A percentile compares a stretch with the other conserved stretches of the same genome.
Evolutionary conservation across 331 rosid genomes (phyloP).

Genomic region (Quercus lobata): DNA sequence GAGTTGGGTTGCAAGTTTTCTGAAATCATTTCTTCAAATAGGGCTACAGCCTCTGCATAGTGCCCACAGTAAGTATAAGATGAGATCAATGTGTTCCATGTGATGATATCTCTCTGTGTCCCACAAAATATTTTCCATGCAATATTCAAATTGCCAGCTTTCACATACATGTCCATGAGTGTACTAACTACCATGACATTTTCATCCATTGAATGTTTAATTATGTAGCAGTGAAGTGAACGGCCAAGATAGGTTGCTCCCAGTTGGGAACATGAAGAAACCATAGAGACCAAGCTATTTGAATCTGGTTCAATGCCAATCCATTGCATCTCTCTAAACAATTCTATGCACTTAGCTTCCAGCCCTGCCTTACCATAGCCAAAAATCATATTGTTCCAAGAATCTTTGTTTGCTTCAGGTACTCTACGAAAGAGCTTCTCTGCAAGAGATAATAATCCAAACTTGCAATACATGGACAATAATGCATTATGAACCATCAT

Average conservation of each 20-base stretch:
- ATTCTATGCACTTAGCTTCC: slow-evolving; percentile 35
- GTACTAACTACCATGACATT: slow-evolving; percentile 44
- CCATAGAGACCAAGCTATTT: slow-evolving; percentile 40
- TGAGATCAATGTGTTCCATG: slow-evolving; percentile 78
- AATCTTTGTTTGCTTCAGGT: slow-evolving; percentile 30
- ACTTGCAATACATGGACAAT: slow-evolving; percentile 67
- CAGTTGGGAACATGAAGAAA: slow-evolving; percentile 51
- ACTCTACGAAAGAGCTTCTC: slow-evolving; percentile 46
- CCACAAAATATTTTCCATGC: slow-evolving; percentile 48
- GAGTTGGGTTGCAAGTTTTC: slow-evolving; percentile 46
- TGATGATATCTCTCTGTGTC: slow-evolving; percentile 31
- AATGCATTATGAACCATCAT: slow-evolving; percentile 41
- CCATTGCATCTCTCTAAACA: slow-evolving; percentile 54
- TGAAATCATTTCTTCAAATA: slow-evolving; percentile 50
- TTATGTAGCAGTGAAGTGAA: slow-evolving; percentile 59
- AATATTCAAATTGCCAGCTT: slow-evolving; percentile 38
- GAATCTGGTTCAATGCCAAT: slow-evolving; percentile 41
- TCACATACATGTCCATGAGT: slow-evolving; percentile 75
- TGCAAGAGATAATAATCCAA: slow-evolving; percentile 49
- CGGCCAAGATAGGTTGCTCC: slow-evolving; percentile 44
- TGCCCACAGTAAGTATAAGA: slow-evolving; percentile 41
- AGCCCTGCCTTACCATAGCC: slow-evolving; percentile 48
- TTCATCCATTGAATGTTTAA: slow-evolving; percentile 40
- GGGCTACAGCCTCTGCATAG: slow-evolving; percentile 38
- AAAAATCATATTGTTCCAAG: slow-evolving; percentile 54